Conservation (phyloP, 1,139 yeast species). For the Candida sp. region DNA sequence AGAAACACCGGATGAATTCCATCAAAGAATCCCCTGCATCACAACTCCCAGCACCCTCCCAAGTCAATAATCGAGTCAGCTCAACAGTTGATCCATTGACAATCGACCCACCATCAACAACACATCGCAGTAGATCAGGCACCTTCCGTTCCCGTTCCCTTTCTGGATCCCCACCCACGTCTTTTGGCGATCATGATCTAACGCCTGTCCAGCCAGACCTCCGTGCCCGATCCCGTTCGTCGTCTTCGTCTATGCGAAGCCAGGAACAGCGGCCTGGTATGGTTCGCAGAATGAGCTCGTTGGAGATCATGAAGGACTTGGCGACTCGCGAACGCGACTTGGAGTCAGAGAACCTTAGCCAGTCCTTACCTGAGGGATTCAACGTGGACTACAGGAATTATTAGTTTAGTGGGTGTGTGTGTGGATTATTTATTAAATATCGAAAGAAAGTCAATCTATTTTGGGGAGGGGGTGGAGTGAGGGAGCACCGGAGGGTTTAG, state of each 20-base stretch:
- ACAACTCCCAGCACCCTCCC: too few relatives aligned
- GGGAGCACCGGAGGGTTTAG: too few relatives aligned
- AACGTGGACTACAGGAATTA: background rate
- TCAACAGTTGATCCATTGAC: background rate
- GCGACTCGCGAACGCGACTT: background rate
- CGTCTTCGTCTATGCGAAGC: background rate
- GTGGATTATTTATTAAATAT: background rate
- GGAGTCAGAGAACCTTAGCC: background rate
- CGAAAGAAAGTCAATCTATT: background rate
- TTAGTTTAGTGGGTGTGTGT: background rate
- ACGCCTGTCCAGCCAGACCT: background rate
- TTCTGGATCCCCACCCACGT: too few relatives aligned
- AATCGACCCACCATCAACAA: background rate
- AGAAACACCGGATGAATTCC: background rate
- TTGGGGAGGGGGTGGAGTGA: too few relatives aligned
- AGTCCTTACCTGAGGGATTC: conserved; percentile 5
- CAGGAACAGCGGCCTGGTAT: background rate
- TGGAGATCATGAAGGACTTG: background rate
- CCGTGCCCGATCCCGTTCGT: too few relatives aligned
- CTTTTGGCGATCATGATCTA: too few relatives aligned
- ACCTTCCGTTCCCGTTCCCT: too few relatives aligned
- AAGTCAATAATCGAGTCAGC: background rate
- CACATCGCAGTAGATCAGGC: too few relatives aligned
- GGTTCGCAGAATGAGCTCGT: background rate
- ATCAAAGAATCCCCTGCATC: background rate